These are phyloP conservation scores for Thinopyrum elongatum DNA, from an alignment of 176 grass and related monocot species.

Conservation along the genomic window DNA sequence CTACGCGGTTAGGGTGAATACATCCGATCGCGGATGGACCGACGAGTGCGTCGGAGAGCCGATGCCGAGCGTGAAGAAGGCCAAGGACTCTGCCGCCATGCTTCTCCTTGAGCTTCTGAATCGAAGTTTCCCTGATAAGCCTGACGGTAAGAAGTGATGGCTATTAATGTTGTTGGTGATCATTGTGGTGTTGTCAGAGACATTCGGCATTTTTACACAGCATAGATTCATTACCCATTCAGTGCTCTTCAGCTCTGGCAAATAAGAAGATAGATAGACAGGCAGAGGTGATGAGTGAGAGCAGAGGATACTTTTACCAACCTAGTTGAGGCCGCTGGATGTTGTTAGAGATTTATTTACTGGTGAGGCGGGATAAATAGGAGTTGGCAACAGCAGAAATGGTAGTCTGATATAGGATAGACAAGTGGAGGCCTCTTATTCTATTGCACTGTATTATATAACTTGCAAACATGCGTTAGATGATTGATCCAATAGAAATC, in stretches of 20 bases:
- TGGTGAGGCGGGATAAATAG: constrained; percentile 19
- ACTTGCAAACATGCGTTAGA: constrained; percentile 17
- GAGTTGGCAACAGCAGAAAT: constrained; percentile 18
- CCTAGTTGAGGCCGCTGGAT: constrained; percentile 9
- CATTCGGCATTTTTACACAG: constrained; percentile 43
- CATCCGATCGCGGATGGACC: constrained; percentile 81
- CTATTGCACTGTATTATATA: neutral
- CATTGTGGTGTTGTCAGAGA: neutral
- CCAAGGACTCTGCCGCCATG: constrained; percentile 87
- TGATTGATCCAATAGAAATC: constrained; percentile 14
- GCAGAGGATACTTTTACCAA: constrained; percentile 26
- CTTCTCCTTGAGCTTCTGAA: constrained; percentile 93
- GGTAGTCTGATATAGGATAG: constrained; percentile 37
- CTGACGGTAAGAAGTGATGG: constrained; percentile 30
- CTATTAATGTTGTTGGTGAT: neutral
- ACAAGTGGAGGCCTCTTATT: constrained; percentile 15
- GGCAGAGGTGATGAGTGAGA: constrained; percentile 33
- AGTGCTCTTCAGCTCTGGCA: constrained; percentile 32
- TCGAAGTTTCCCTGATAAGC: constrained; percentile 53
- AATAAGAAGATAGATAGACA: constrained; percentile 29
- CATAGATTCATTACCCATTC: constrained; percentile 37
- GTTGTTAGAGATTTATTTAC: constrained; percentile 11
- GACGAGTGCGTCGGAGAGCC: constrained; percentile 93
- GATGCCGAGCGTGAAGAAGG: constrained; percentile 96
- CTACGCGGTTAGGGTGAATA: constrained; percentile 85